These are phyloP conservation scores for Ceratocystis papillata DNA, from an alignment of 2,329 filamentous ascomycete species.

Conservation along the genomic window DNA sequence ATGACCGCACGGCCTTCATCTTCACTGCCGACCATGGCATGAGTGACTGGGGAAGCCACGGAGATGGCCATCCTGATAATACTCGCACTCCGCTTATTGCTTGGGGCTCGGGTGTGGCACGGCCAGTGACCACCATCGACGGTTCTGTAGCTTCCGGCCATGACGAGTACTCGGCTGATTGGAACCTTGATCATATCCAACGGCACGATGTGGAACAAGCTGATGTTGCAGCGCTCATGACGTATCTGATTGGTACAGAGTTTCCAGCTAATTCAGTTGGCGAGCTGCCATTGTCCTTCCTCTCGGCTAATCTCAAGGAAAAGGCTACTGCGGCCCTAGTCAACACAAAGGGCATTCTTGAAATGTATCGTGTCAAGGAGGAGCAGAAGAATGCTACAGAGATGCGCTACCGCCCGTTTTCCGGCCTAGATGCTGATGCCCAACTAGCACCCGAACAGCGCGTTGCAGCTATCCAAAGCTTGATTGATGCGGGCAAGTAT, in stretches of 20 bases:
- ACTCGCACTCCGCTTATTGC: slow-evolving; percentile 84
- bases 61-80: slow-evolving; percentile 94
- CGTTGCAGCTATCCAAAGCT: slow-evolving; percentile 52
- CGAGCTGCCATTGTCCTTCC: slow-evolving; percentile 73
- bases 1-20: slow-evolving; percentile 80
- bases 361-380: slow-evolving; percentile 95
- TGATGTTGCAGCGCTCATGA: slow-evolving; percentile 90
- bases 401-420: slow-evolving; percentile 67
- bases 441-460: slow-evolving; percentile 52
- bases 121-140: slow-evolving; percentile 49
- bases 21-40: slow-evolving; percentile 98
- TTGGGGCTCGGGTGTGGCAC: slow-evolving; percentile 86
- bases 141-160: slow-evolving; percentile 59
- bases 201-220: slow-evolving; percentile 89
- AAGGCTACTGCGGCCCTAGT: slow-evolving; percentile 77
- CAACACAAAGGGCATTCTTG: slow-evolving; percentile 77
- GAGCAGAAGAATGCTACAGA: slow-evolving; percentile 65
- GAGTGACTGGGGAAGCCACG: slow-evolving; percentile 99
- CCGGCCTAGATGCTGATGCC: slow-evolving; percentile 52
- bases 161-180: slow-evolving; percentile 83
- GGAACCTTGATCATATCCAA: slow-evolving; percentile 67
- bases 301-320: slow-evolving; percentile 58
- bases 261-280: slow-evolving; percentile 96
- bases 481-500: slow-evolving; percentile 56
- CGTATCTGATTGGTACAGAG: slow-evolving; percentile 74